Evolutionary conservation across 2,329 filamentous ascomycete species (phyloP).

Genomic region (Neonectria punicea): DNA sequence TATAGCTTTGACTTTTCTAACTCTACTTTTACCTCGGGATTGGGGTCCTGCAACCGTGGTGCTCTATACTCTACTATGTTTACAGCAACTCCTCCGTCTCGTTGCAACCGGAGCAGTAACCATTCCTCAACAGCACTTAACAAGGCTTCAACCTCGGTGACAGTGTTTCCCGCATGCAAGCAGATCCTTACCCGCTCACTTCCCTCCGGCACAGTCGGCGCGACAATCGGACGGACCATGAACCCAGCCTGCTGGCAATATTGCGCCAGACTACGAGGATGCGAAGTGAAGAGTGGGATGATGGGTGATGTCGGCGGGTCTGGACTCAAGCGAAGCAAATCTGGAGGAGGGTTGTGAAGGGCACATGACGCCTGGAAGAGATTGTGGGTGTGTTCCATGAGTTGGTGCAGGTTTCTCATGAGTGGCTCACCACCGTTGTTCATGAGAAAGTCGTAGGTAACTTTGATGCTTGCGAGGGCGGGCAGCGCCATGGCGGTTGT

Average conservation of each 20-base stretch:
- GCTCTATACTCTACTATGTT: neutral
- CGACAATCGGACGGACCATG: slow-evolving; percentile 72
- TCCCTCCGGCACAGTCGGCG: slow-evolving; percentile 73
- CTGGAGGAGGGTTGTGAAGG: slow-evolving; percentile 21
- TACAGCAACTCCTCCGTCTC: neutral
- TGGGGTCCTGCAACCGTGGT: neutral
- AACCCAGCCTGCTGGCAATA: slow-evolving; percentile 69
- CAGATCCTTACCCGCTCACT: slow-evolving; percentile 74
- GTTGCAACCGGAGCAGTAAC: slow-evolving; percentile 38
- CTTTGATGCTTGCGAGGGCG: slow-evolving; percentile 66
- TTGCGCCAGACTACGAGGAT: slow-evolving; percentile 67
- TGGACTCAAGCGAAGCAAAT: slow-evolving; percentile 50
- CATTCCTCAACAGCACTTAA: slow-evolving; percentile 60
- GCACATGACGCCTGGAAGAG: slow-evolving; percentile 55
- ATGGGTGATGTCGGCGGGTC: slow-evolving; percentile 67
- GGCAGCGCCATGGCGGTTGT: slow-evolving; percentile 76
- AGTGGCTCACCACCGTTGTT: slow-evolving; percentile 57
- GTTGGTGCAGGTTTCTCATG: slow-evolving; percentile 45
- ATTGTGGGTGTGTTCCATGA: slow-evolving; percentile 54
- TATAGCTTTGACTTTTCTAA: neutral
- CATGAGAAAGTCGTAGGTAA: slow-evolving; percentile 67
- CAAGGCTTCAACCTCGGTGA: slow-evolving; percentile 65
- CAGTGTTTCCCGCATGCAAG: slow-evolving; percentile 73
- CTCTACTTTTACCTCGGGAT: neutral
- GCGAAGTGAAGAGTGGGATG: slow-evolving; percentile 68